Evolutionary conservation across 208 protist genomes (phyloP), one percentile per base, ranked within the genome.

Genomic region (Lotmaria passim): DNA sequence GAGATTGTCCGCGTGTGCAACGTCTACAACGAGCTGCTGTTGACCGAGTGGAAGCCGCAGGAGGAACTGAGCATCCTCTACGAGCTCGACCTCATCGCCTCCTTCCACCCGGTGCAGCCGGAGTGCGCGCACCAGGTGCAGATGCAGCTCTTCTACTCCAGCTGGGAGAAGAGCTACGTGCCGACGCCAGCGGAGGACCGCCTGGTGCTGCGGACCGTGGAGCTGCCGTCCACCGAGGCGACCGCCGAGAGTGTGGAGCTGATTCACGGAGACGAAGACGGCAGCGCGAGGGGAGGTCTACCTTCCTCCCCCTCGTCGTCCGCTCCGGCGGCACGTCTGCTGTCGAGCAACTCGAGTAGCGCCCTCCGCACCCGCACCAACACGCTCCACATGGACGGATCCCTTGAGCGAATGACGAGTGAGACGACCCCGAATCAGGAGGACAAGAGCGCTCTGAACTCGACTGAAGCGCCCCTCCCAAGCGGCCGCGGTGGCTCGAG

Each of bases 81-180:
- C 67, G 89, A 92, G 61, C 74, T 94, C 11, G 76, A 81, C 11
- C 82, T 86, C 26, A 77, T 62, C 24, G 44, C 78, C 5, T 75
- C 50, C 30, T 73, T 70, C 34, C 79, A 48, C 67, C 61, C 74
- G 6, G 61, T 51, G 12, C 55, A 74, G 46, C 55, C 67, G 14
- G 66, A 72, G 69, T 73, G 67, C 39, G 71, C 79, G 14, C 90
- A 95, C 55, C 64, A 65, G 34, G 87, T 95, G 63, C 85, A 89
- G 59, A 64, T 90, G 26, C 66, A 90, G 26, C 67, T 87, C 14
- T 79, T 95, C 58, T 95, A 95, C 76, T 95, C 90, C 3, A 73
- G 78, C 57, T 95, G 90, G 87, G 60, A 69, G n/a, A 50, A 58
- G 23, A 81, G 76, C 14, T 89, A 73, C 44, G 10, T 75, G 28